Percentiles rank a stretch among this genome's conserved stretches.
Evolutionary conservation across 2,329 filamentous ascomycete species (phyloP).

Genomic region (Exophiala lecanii-corni): DNA sequence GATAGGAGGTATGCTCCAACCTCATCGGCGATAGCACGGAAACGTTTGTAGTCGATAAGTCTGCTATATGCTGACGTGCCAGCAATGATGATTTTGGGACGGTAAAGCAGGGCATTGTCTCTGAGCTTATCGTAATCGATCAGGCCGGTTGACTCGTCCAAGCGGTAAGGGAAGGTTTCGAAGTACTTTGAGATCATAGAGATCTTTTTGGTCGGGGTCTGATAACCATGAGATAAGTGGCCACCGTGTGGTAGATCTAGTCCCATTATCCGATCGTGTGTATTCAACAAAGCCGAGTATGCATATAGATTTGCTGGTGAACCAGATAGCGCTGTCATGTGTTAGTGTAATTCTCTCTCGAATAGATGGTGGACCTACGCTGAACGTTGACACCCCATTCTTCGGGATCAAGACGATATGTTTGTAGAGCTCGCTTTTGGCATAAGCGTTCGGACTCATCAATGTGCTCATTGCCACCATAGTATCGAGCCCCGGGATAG

Average conservation of each 20-base stretch:
- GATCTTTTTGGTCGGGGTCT: constrained; percentile 89
- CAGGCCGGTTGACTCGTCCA: constrained; percentile 82
- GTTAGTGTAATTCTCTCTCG: constrained; percentile 3
- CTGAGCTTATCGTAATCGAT: constrained; percentile 95
- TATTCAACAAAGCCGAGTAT: constrained; percentile 89
- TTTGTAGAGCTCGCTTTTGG: constrained; percentile 86
- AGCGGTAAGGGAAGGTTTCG: constrained; percentile 90
- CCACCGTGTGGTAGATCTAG: constrained; percentile 94
- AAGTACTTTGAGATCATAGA: constrained; percentile 99
- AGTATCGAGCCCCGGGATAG: constrained; percentile 96
- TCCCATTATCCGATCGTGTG: constrained; percentile 94
- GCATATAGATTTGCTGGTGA: constrained; percentile 96
- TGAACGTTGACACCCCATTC: constrained; percentile 99
- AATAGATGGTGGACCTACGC: constrained; percentile 51
- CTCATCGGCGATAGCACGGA: constrained; percentile 87
- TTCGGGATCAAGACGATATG: constrained; percentile 77
- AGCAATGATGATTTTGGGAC: constrained; percentile 91
- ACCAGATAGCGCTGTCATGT: constrained; percentile 59
- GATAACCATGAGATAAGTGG: constrained; percentile 94
- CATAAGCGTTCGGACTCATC: constrained; percentile 93
- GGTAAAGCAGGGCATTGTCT: constrained; percentile 79
- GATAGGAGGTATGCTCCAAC: constrained; percentile 86
- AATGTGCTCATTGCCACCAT: constrained; percentile 98
- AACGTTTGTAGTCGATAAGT: constrained; percentile 88
- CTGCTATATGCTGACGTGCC: constrained; percentile 95